Evolutionary conservation across 495 filamentous ascomycete genomes (phyloP).

Genomic region (Aspergillus cristatus): DNA sequence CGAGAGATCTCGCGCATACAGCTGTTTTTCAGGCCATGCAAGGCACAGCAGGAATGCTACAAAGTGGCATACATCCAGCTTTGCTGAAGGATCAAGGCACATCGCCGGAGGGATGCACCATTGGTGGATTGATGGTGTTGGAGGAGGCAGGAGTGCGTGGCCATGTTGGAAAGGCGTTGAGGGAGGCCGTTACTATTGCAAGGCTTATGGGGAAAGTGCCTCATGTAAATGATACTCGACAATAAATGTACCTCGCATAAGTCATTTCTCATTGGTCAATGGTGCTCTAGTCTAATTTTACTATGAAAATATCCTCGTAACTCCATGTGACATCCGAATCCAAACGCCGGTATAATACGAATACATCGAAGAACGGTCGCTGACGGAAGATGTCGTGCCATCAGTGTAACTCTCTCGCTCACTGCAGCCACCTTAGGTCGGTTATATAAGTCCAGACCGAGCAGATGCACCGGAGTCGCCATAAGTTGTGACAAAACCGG

Average conservation of each 20-base stretch:
- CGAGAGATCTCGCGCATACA: conserved; percentile 27
- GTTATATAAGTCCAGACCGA: conserved; percentile 26
- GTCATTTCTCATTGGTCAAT: background rate
- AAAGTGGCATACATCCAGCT: conserved; percentile 30
- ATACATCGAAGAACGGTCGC: conserved; percentile 21
- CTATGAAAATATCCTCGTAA: conserved; percentile 17
- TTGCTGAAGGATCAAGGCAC: conserved; percentile 32
- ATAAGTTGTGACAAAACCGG: conserved; percentile 26
- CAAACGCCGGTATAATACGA: conserved; percentile 30
- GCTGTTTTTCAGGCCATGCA: conserved; percentile 33
- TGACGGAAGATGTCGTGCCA: conserved; percentile 16
- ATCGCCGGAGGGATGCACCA: conserved; percentile 35
- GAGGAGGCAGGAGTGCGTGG: conserved; percentile 35
- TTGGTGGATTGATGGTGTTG: conserved; percentile 35
- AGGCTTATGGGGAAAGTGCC: conserved; percentile 26
- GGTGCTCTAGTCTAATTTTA: conserved; percentile 1
- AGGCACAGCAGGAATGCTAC: conserved; percentile 29
- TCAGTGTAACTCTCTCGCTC: conserved; percentile 13
- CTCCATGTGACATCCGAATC: conserved; percentile 23
- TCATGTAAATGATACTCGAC: conserved; percentile 32
- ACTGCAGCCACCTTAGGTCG: conserved; percentile 14
- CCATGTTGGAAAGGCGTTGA: conserved; percentile 26
- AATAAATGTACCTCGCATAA: conserved; percentile 8
- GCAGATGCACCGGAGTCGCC: conserved; percentile 25
- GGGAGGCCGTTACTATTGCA: conserved; percentile 34